phyloP scores from a whole-genome alignment of 1,284 basidiomycete species.

The Ceratobasidium sp. region DNA sequence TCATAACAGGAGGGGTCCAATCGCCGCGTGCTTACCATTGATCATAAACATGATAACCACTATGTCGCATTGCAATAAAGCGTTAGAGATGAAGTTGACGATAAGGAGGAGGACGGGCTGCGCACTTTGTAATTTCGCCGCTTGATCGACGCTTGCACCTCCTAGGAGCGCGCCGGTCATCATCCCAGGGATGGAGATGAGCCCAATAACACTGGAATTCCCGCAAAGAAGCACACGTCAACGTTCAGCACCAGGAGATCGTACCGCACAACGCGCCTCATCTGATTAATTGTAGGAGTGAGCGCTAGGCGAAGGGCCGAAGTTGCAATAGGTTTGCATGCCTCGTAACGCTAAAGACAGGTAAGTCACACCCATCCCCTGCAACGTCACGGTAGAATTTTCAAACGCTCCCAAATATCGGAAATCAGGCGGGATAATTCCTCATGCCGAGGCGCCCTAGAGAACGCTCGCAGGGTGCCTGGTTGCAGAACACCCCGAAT shows the following conservation, averaged over 20 bases:
- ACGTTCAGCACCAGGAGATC: background rate
- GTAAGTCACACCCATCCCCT: background rate
- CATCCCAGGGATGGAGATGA: constrained; percentile 75
- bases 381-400: background rate
- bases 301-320: constrained; percentile 82
- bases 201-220: constrained; percentile 73
- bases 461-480: background rate
- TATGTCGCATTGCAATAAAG: constrained; percentile 40
- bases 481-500: background rate
- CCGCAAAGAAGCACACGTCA: background rate
- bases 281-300: constrained; percentile 82
- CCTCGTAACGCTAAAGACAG: constrained; percentile 67
- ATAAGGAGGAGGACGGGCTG: constrained; percentile 7
- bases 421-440: constrained; percentile 49
- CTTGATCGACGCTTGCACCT: constrained; percentile 83
- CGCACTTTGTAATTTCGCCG: constrained; percentile 78
- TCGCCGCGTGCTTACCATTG: constrained; percentile 56
- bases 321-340: constrained; percentile 77
- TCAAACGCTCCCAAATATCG: background rate
- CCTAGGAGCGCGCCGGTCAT: constrained; percentile 91
- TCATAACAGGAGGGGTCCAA: background rate
- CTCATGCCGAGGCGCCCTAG: background rate
- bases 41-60: constrained; percentile 94
- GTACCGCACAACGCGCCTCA: constrained; percentile 67
- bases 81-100: constrained; percentile 1